Evolutionary conservation across 371 early-diverging fungal genomes (phyloP), one percentile per base, ranked within the genome.

Genomic region (Basidiobolus heterosporus): DNA sequence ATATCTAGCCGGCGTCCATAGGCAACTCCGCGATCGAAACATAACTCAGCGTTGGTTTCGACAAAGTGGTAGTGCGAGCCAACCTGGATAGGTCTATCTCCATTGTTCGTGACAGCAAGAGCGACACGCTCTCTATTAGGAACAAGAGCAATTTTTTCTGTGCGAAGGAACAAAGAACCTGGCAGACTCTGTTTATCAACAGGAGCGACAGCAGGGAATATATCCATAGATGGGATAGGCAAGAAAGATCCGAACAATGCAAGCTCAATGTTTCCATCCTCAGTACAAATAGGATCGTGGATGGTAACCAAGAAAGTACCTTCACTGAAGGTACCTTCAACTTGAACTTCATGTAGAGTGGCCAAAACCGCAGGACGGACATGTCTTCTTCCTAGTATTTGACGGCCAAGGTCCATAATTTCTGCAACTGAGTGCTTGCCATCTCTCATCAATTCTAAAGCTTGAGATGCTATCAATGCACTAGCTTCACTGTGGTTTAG

Each of bases 11-110:
- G 72, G 52, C 71, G 70, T 8, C 91, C 91, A 57, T 89, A 90
- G 0, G 91, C 73, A 8, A 77, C 48, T 0, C 60, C 64, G 9
- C 94, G 81, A 59, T 91, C 90, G 66, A 94, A 90, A 44, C 54
- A 50, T 4, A 94, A 67, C 7, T 54, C 53, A 11, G 75, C 68
- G 60, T 94, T 91, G 44, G 82, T 70, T 58, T 94, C 94, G 46
- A 89, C 85, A 51, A 94, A 85, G 50, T 90, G 94, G 61, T 75
- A 91, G 66, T 94, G 94, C 0, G 88, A 87, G 0, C 94, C 94
- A 36, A 94, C 77, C 67, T 90, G 85, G 47, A 94, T 76, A 2
- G 94, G 90, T 18, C 92, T 67, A 57, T 91, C 92, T 1, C 94
- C 94, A 23, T 75, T 73, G 62, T 94, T 94, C 19, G 78, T 81